Percentiles rank a stretch among this genome's conserved stretches.
Conservation (phyloP, 2,329 filamentous ascomycete species). For the Dryadomyces quercivorus region DNA sequence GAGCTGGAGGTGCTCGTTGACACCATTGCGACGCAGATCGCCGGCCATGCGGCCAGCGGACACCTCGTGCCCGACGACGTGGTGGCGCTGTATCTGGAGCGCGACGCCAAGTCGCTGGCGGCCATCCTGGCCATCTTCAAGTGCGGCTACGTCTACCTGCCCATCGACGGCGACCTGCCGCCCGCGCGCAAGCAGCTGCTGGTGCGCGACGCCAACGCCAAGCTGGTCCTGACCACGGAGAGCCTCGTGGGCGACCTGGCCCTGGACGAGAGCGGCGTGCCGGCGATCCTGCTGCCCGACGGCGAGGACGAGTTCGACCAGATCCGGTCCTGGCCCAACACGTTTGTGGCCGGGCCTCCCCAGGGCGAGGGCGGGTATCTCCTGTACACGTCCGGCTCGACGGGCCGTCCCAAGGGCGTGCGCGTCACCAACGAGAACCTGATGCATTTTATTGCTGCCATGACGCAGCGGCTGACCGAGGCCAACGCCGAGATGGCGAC, state of each 20-base stretch:
- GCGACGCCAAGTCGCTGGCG: slow-evolving; percentile 49
- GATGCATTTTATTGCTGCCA: slow-evolving; percentile 10
- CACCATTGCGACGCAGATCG: background rate
- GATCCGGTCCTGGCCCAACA: slow-evolving; percentile 15
- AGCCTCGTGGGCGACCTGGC: slow-evolving; percentile 20
- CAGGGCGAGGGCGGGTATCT: slow-evolving; percentile 26
- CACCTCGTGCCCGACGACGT: slow-evolving; percentile 35
- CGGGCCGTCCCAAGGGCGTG: slow-evolving; percentile 45
- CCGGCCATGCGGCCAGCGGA: background rate
- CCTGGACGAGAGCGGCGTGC: background rate
- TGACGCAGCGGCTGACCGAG: slow-evolving; percentile 11
- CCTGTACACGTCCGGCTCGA: slow-evolving; percentile 47
- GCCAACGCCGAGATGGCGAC: slow-evolving; percentile 6
- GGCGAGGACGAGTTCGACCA: slow-evolving; percentile 4
- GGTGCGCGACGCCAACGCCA: slow-evolving; percentile 41
- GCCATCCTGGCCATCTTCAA: slow-evolving; percentile 44
- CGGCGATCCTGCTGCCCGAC: background rate
- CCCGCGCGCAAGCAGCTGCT: slow-evolving; percentile 48
- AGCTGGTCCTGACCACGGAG: slow-evolving; percentile 34
- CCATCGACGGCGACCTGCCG: slow-evolving; percentile 47
- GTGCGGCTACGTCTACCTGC: slow-evolving; percentile 46
- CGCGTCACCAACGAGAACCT: slow-evolving; percentile 45
- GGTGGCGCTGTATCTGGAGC: slow-evolving; percentile 50
- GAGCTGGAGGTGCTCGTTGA: background rate
- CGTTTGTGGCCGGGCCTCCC: slow-evolving; percentile 26